Percentiles rank a stretch among this genome's conserved stretches.
Evolutionary conservation across 2,329 filamentous ascomycete species (phyloP).

Genomic region (Sporothrix sp.): DNA sequence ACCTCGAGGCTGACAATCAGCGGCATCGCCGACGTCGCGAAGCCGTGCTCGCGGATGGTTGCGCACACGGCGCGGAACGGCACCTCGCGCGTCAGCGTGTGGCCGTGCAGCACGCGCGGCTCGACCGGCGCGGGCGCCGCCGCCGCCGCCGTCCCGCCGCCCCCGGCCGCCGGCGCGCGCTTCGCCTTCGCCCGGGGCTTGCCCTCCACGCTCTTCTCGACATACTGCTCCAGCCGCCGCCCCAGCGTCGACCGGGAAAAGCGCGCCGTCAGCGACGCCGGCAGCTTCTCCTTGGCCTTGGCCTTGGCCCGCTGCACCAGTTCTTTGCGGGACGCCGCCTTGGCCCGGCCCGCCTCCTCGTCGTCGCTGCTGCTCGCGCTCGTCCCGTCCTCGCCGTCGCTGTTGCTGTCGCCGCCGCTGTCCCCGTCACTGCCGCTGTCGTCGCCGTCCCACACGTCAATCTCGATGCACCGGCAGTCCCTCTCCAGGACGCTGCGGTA

Average conservation of each 20-base stretch:
- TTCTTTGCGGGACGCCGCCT: constrained; percentile 40
- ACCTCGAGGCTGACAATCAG: constrained; percentile 94
- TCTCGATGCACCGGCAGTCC: constrained; percentile 84
- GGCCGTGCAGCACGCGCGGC: constrained; percentile 74
- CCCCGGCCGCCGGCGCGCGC: background rate
- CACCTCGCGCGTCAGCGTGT: constrained; percentile 83
- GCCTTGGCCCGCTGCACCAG: constrained; percentile 56
- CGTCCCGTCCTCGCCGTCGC: too few species aligned
- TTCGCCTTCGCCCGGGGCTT: constrained; percentile 4
- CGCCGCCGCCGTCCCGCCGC: background rate
- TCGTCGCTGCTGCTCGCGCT: constrained; percentile 41
- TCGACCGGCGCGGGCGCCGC: constrained; percentile 33
- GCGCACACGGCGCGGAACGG: constrained; percentile 78
- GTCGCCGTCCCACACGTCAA: constrained; percentile 90
- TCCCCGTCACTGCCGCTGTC: background rate
- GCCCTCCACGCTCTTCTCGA: constrained; percentile 22
- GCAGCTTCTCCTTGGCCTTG: constrained; percentile 51
- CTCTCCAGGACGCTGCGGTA: constrained; percentile 77
- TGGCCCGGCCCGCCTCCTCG: constrained; percentile 13
- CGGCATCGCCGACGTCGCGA: constrained; percentile 64
- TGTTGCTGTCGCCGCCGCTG: background rate
- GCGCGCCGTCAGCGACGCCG: constrained; percentile 33
- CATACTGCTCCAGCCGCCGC: constrained; percentile 31
- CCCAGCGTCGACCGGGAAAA: constrained; percentile 40
- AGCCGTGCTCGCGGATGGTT: constrained; percentile 70